These are phyloP conservation scores for Cafeteria roenbergensis DNA, from an alignment of 108 stramenopile genomes.

Conservation along the genomic window DNA sequence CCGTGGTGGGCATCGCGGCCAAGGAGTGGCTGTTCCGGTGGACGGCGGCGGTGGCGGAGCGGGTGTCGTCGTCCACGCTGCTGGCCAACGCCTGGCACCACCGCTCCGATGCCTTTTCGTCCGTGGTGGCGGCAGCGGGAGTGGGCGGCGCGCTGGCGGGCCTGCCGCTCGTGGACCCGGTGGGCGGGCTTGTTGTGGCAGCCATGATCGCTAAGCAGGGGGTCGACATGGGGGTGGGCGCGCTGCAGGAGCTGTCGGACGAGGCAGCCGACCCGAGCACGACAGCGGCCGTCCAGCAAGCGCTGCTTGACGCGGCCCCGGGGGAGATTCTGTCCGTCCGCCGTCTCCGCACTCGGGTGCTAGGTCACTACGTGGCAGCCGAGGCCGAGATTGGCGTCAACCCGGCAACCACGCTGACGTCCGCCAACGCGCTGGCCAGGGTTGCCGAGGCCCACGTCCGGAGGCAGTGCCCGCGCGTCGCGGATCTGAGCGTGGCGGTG, in stretches of 20 bases:
- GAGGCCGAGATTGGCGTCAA: not conserved
- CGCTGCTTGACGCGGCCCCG: not conserved
- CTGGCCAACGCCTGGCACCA: conserved; percentile 97
- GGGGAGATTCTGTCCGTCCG: not conserved
- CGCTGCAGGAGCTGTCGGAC: conserved; percentile 67
- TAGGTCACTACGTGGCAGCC: not conserved
- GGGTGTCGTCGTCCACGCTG: conserved; percentile 69
- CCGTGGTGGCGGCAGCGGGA: conserved; percentile 65
- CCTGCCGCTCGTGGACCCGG: conserved; percentile 62
- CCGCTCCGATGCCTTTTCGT: conserved; percentile 80
- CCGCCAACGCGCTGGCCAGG: not conserved
- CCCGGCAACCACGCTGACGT: not conserved
- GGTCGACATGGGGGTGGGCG: conserved; percentile 62
- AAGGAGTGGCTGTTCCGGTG: conserved; percentile 83
- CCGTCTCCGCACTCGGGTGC: not conserved
- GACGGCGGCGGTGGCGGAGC: conserved; percentile 63
- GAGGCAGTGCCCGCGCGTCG: too few relatives aligned
- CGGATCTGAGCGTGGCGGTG: too few relatives aligned
- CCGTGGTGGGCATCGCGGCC: conserved; percentile 59
- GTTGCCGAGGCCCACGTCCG: too few relatives aligned
- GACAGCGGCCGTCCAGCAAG: not conserved
- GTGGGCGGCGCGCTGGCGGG: conserved; percentile 67
- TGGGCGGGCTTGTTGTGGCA: conserved; percentile 77
- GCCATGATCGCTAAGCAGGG: conserved; percentile 84
- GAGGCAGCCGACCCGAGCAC: not conserved